Percentiles rank a stretch among this genome's conserved stretches.
phyloP scores from a whole-genome alignment of 257 asterid species.

The Fraxinus americana region DNA sequence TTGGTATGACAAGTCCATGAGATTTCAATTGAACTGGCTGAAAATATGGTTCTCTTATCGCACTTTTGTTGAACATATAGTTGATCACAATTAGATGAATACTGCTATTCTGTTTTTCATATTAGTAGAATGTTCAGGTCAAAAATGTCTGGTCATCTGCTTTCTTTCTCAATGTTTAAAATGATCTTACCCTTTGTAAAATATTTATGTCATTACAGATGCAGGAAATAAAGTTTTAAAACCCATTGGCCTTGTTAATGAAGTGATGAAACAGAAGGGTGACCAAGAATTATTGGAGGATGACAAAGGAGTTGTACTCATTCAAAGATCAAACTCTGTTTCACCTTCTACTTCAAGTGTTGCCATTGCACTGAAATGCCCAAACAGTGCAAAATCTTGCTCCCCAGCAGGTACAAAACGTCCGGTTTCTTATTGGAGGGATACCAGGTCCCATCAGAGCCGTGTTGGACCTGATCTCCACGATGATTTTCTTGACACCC shows the following conservation, averaged over 20 bases:
- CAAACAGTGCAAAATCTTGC: constrained; percentile 43
- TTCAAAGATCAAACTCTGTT: constrained; percentile 47
- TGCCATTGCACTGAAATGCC: constrained; percentile 41
- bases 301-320: constrained; percentile 29
- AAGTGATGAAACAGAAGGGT: constrained; percentile 34
- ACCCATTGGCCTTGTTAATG: constrained; percentile 32
- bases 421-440: constrained; percentile 82
- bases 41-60: constrained; percentile 10
- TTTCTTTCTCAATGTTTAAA: not conserved
- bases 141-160: not conserved
- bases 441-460: constrained; percentile 88
- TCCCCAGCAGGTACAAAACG: constrained; percentile 83
- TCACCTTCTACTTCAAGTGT: constrained; percentile 46
- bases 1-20: constrained; percentile 12
- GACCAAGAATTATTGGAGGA: constrained; percentile 39
- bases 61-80: not conserved
- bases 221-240: constrained; percentile 35
- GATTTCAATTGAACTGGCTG: constrained; percentile 12
- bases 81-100: constrained; percentile 1
- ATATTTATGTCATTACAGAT: constrained; percentile 36
- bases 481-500: constrained; percentile 95
- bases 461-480: constrained; percentile 78
- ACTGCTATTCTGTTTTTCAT: not conserved
- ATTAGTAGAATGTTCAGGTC: not conserved
- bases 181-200: constrained; percentile 25